Conservation (phyloP, 352 stramenopile genomes). For the Phytopythium mirpurense region DNA sequence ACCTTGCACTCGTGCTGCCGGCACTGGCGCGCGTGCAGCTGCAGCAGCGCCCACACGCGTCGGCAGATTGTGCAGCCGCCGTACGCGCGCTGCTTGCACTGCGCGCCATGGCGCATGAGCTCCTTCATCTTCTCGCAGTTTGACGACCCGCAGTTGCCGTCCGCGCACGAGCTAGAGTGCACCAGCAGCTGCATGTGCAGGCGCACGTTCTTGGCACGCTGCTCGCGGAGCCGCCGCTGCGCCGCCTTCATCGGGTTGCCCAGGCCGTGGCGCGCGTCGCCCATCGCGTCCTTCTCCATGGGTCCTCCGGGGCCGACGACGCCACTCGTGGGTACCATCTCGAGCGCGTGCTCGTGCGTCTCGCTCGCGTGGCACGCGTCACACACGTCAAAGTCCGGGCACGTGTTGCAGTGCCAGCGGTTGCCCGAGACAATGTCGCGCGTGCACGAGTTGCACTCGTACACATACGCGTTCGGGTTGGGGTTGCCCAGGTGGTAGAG, state of each 20-base stretch:
- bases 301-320: slow-evolving; percentile 9
- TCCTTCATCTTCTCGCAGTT: slow-evolving; percentile 99
- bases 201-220: slow-evolving; percentile 93
- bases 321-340: slow-evolving; percentile 77
- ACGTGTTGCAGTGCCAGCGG: slow-evolving; percentile 88
- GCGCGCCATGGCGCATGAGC: slow-evolving; percentile 93
- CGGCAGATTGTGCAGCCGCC: slow-evolving; percentile 96
- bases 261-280: slow-evolving; percentile 5
- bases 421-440: slow-evolving; percentile 79
- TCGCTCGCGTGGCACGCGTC: slow-evolving; percentile 83
- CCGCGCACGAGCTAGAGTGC: slow-evolving; percentile 93
- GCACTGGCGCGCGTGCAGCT: slow-evolving; percentile 97
- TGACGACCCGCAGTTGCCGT: slow-evolving; percentile 90
- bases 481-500: slow-evolving; percentile 98
- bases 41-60: slow-evolving; percentile 95
- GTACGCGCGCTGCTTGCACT: slow-evolving; percentile 90
- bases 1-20: slow-evolving; percentile 93
- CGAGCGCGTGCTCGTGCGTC: slow-evolving; percentile 71
- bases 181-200: slow-evolving; percentile 98
- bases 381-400: slow-evolving; percentile 88
- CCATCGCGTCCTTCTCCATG: slow-evolving; percentile 6
- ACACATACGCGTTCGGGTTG: slow-evolving; percentile 83
- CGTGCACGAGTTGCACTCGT: slow-evolving; percentile 84
- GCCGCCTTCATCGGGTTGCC: slow-evolving; percentile 45
- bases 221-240: slow-evolving; percentile 64